phyloP scores from a whole-genome alignment of 1,284 basidiomycete species.

The Trametes sp. region DNA sequence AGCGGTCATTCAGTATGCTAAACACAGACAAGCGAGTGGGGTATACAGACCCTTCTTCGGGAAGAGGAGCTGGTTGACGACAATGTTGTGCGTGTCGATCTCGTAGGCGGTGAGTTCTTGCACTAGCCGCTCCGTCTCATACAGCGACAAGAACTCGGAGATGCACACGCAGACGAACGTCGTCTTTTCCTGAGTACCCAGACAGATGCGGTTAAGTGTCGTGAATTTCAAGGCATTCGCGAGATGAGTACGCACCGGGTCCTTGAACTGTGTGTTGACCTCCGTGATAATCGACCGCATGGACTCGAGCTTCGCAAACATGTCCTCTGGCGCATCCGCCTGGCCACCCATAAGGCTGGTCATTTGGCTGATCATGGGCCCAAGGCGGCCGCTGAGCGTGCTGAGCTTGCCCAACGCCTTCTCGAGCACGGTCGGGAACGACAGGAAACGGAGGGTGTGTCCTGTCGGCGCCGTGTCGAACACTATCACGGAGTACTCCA shows the following conservation, averaged over 20 bases:
- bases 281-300: slow-evolving; percentile 99
- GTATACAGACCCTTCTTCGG: slow-evolving; percentile 79
- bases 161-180: slow-evolving; percentile 99
- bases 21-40: background rate
- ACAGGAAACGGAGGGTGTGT: slow-evolving; percentile 97
- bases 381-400: slow-evolving; percentile 90
- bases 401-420: slow-evolving; percentile 97
- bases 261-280: slow-evolving; percentile 99
- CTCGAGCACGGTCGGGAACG: slow-evolving; percentile 97
- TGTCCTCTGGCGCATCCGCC: slow-evolving; percentile 90
- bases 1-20: background rate
- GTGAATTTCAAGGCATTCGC: too few relatives aligned
- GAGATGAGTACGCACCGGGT: slow-evolving; percentile 72
- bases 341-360: slow-evolving; percentile 94
- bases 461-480: slow-evolving; percentile 99
- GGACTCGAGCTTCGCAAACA: slow-evolving; percentile 97
- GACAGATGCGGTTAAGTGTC: too few relatives aligned
- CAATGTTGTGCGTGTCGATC: slow-evolving; percentile 99
- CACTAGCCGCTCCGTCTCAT: slow-evolving; percentile 97
- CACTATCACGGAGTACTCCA: slow-evolving; percentile 99
- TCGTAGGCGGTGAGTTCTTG: slow-evolving; percentile 97
- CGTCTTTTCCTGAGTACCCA: slow-evolving; percentile 84
- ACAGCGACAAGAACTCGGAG: slow-evolving; percentile 96
- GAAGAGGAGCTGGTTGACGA: slow-evolving; percentile 97
- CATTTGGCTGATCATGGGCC: slow-evolving; percentile 98